Conservation (phyloP, 495 filamentous ascomycete genomes). For the Lophium mytilinum region DNA sequence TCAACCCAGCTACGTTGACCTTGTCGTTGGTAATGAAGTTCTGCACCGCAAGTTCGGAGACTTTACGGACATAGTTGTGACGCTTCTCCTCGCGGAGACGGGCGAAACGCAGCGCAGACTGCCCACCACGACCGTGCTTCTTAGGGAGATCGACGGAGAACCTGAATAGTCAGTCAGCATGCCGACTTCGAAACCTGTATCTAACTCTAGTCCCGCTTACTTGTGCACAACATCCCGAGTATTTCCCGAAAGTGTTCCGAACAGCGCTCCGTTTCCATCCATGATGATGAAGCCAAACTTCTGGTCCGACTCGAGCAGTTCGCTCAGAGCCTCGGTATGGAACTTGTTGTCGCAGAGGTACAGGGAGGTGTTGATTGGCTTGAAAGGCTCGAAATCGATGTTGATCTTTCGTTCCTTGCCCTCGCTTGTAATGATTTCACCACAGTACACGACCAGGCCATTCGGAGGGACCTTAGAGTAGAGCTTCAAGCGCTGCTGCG, state of each 20-base stretch:
- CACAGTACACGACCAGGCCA: slow-evolving; percentile 95
- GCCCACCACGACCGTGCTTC: slow-evolving; percentile 99
- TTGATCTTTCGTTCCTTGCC: slow-evolving; percentile 99
- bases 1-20: slow-evolving; percentile 89
- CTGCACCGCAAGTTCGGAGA: slow-evolving; percentile 93
- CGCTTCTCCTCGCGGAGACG: slow-evolving; percentile 99
- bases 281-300: slow-evolving; percentile 99
- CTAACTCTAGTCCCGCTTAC: slow-evolving; percentile 5
- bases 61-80: slow-evolving; percentile 98
- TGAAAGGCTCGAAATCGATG: slow-evolving; percentile 99
- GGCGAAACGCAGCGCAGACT: slow-evolving; percentile 96
- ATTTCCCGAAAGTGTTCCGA: slow-evolving; percentile 93
- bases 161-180: neutral
- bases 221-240: slow-evolving; percentile 96
- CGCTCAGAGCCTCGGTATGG: slow-evolving; percentile 92
- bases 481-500: slow-evolving; percentile 95
- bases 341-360: slow-evolving; percentile 99
- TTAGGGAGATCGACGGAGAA: slow-evolving; percentile 95
- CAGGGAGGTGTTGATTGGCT: slow-evolving; percentile 98
- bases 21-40: slow-evolving; percentile 98
- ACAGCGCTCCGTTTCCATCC: slow-evolving; percentile 96
- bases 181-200: neutral
- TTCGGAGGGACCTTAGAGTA: slow-evolving; percentile 98
- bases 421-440: slow-evolving; percentile 98
- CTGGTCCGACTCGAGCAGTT: slow-evolving; percentile 94